phyloP scores from a whole-genome alignment of 2,329 filamentous ascomycete genomes.

The Pestalotiopsis sp. region DNA sequence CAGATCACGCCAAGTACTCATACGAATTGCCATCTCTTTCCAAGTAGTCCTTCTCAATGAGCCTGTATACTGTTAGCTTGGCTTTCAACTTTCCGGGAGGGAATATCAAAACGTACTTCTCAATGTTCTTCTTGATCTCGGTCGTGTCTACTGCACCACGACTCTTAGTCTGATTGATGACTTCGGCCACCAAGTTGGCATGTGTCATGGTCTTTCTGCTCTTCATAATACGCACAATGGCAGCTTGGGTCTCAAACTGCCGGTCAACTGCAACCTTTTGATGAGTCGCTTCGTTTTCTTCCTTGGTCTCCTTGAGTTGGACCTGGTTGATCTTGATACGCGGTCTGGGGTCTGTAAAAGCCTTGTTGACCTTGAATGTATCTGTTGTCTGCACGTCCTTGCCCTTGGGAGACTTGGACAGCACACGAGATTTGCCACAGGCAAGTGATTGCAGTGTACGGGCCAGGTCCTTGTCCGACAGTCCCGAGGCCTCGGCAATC shows the following conservation, averaged over 20 bases:
- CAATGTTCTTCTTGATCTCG: slow-evolving; percentile 97
- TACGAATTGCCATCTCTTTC: slow-evolving; percentile 76
- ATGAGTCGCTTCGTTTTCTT: slow-evolving; percentile 93
- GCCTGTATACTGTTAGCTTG: slow-evolving; percentile 48
- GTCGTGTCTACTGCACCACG: slow-evolving; percentile 82
- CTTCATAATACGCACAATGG: slow-evolving; percentile 98
- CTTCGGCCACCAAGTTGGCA: slow-evolving; percentile 84
- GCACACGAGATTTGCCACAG: slow-evolving; percentile 83
- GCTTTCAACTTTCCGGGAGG: slow-evolving; percentile 6
- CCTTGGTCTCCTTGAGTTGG: slow-evolving; percentile 92
- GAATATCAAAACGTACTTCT: slow-evolving; percentile 65
- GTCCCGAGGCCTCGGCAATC: slow-evolving; percentile 73
- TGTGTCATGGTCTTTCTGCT: slow-evolving; percentile 85
- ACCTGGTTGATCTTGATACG: slow-evolving; percentile 99
- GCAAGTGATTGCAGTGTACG: slow-evolving; percentile 94
- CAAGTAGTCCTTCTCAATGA: slow-evolving; percentile 93
- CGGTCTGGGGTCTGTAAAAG: slow-evolving; percentile 80
- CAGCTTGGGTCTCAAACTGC: slow-evolving; percentile 95
- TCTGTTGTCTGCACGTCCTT: slow-evolving; percentile 79
- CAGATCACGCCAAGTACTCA: slow-evolving; percentile 65
- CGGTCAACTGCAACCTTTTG: slow-evolving; percentile 86
- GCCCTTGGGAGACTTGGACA: slow-evolving; percentile 83
- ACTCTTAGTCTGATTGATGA: slow-evolving; percentile 86
- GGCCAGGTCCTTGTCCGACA: slow-evolving; percentile 77
- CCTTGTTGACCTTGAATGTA: slow-evolving; percentile 79